Base-by-base conservation (phyloP, 2,329 filamentous ascomycete species). In the Pseudopithomyces chartarum region DNA sequence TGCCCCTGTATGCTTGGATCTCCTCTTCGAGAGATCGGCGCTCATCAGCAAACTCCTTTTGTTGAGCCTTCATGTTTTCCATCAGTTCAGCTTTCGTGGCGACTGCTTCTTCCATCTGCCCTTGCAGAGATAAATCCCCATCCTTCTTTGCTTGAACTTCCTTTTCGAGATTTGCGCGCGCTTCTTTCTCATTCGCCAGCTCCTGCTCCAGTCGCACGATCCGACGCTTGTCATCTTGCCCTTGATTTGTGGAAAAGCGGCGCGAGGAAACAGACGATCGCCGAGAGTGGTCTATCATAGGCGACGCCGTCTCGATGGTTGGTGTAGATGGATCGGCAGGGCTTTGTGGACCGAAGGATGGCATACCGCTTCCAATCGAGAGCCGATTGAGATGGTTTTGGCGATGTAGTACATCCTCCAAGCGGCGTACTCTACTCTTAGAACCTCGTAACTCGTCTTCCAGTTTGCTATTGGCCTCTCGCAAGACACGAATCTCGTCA, bases 11-110 rank as follows among this genome's bases (percentile, higher is more conserved):
- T 13, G 85, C 84, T 64, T 87, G 89, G 55, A 95, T 87, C 71
- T 98, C 93, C 15, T 86, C 82, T 65, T 97, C 91, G 0, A 98
- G 81, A 10, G 88, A 90, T 68, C 90, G 91, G 38, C 95, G 87
- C 75, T 98, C 94, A 48, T 88, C 87, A 34, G 90, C 82, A 64
- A 97, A 97, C 69, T 98, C 95, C 23, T 87, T 87, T 75, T 97
- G 92, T 62, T 96, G 85, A 12, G 93, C 89, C 70, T 98, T 92
- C 79, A 99, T 91, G 69, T 99, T 99, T 62, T 91, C 89, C 77
- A 99, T 87, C 10, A 99, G 85, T 74, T 98, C 95, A 66, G 90
- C 90, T 75, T 99, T 99, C 1, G 90, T 97, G 2, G 91, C 93
- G 65, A 95, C 91, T 6, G 87, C 91, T 74, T 98, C 94, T 61